Percentiles rank a stretch among this genome's conserved stretches.
Evolutionary conservation across 768 basidiomycete genomes (phyloP).

Genomic region (Russula sp.): DNA sequence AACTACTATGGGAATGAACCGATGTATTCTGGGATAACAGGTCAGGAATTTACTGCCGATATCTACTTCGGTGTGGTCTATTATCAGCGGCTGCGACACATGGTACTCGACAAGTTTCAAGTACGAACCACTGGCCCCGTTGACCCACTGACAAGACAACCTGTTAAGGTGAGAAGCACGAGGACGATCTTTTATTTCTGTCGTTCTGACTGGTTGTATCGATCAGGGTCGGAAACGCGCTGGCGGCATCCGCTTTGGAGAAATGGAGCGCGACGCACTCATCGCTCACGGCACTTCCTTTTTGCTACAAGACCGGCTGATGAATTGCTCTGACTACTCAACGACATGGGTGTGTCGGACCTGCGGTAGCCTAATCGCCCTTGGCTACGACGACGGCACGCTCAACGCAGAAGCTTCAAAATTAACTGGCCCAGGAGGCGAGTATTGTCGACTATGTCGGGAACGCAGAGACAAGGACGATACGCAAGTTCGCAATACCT

Average conservation of each 20-base stretch:
- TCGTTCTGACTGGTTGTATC: slow-evolving; percentile 5
- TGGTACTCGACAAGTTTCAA: slow-evolving; percentile 99
- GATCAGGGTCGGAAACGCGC: slow-evolving; percentile 88
- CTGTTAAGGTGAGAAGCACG: slow-evolving; percentile 63
- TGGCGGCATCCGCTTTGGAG: slow-evolving; percentile 98
- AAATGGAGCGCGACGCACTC: slow-evolving; percentile 99
- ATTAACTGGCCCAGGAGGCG: slow-evolving; percentile 74
- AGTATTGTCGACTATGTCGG: slow-evolving; percentile 95
- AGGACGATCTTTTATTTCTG: slow-evolving; percentile 12
- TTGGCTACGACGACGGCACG: slow-evolving; percentile 89
- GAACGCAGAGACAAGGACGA: slow-evolving; percentile 63
- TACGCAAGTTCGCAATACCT: slow-evolving; percentile 56
- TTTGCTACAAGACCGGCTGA: slow-evolving; percentile 94
- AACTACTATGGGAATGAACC: slow-evolving; percentile 99
- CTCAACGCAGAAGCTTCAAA: slow-evolving; percentile 62
- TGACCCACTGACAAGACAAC: slow-evolving; percentile 92
- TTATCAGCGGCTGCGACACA: slow-evolving; percentile 97
- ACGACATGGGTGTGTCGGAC: slow-evolving; percentile 98
- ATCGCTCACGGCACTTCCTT: slow-evolving; percentile 99
- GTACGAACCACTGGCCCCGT: slow-evolving; percentile 98
- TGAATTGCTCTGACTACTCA: slow-evolving; percentile 99
- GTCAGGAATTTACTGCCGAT: slow-evolving; percentile 96
- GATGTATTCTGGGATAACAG: slow-evolving; percentile 99
- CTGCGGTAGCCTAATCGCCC: slow-evolving; percentile 92
- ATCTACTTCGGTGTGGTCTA: slow-evolving; percentile 99